phyloP scores from a whole-genome alignment of 1,139 yeast genomes.

The Saccharomyces hybrid region DNA sequence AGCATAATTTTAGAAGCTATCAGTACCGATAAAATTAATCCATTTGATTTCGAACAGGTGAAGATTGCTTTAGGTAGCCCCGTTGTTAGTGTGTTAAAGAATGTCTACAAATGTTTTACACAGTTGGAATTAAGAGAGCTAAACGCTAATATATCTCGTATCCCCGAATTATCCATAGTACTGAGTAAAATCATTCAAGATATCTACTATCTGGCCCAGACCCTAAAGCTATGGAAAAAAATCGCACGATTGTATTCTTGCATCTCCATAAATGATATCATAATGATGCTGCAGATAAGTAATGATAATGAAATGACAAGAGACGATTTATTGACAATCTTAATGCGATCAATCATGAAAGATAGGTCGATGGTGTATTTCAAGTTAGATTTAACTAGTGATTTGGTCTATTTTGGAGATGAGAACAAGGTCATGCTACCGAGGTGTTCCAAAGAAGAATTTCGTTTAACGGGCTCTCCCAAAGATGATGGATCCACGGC shows the following conservation, averaged over 20 bases:
- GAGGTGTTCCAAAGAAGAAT: conserved; percentile 9
- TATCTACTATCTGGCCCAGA: conserved; percentile 16
- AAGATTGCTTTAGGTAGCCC: conserved; percentile 14
- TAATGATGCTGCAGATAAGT: conserved; percentile 13
- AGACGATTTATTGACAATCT: conserved; percentile 21
- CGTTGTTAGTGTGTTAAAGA: conserved; percentile 12
- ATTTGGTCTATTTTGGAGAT: conserved; percentile 25
- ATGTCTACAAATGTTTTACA: conserved; percentile 14
- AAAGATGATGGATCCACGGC: background rate
- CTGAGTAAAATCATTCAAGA: conserved; percentile 13
- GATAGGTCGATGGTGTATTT: conserved; percentile 22
- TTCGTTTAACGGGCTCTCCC: conserved; percentile 1
- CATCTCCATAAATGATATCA: conserved; percentile 24
- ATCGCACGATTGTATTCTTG: conserved; percentile 27
- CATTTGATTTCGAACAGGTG: conserved; percentile 28
- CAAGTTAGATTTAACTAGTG: conserved; percentile 25
- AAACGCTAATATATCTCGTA: conserved; percentile 9
- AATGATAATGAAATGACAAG: conserved; percentile 11
- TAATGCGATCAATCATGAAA: conserved; percentile 26
- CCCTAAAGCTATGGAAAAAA: conserved; percentile 22
- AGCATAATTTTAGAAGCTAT: conserved; percentile 14
- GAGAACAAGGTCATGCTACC: conserved; percentile 17
- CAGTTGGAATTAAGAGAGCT: conserved; percentile 12
- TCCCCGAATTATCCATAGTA: conserved; percentile 7
- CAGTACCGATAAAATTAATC: conserved; percentile 16